Evolutionary conservation across 2,329 filamentous ascomycete species (phyloP).

Genomic region (Botrytis sinoallii): DNA sequence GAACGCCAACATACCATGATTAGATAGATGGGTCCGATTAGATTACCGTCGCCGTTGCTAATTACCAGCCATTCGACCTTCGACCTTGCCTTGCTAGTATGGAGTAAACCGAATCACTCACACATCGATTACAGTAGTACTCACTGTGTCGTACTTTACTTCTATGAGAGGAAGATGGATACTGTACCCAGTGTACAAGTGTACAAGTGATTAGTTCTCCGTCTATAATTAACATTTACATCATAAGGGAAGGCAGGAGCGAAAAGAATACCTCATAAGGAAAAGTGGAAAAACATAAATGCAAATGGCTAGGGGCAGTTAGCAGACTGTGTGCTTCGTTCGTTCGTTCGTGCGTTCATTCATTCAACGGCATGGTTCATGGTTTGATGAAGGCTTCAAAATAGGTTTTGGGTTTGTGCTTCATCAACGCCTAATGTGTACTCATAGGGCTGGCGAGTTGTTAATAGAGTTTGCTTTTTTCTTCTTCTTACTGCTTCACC

Average conservation of each 20-base stretch:
- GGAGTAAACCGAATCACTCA: background rate
- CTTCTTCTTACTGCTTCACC: background rate
- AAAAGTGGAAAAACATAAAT: background rate
- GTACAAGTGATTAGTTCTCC: background rate
- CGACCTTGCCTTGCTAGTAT: background rate
- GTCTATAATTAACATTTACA: conserved; percentile 1
- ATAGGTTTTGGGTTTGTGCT: conserved; percentile 3
- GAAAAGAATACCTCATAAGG: conserved; percentile 10
- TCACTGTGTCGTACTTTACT: background rate
- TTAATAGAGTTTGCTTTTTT: background rate
- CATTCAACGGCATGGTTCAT: conserved; percentile 9
- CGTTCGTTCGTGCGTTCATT: background rate
- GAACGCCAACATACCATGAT: background rate
- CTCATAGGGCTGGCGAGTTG: conserved; percentile 13
- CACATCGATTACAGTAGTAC: background rate
- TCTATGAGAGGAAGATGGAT: background rate
- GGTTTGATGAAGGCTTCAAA: conserved; percentile 5
- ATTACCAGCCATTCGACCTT: background rate
- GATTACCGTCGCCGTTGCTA: background rate
- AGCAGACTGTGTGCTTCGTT: background rate
- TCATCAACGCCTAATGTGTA: background rate
- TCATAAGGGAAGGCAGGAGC: background rate
- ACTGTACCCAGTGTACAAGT: background rate
- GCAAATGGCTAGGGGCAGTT: background rate
- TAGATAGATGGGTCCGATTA: background rate